These are phyloP conservation scores for Rhinocladiella mackenziei DNA, from an alignment of 2,329 filamentous ascomycete species.

Conservation along the genomic window DNA sequence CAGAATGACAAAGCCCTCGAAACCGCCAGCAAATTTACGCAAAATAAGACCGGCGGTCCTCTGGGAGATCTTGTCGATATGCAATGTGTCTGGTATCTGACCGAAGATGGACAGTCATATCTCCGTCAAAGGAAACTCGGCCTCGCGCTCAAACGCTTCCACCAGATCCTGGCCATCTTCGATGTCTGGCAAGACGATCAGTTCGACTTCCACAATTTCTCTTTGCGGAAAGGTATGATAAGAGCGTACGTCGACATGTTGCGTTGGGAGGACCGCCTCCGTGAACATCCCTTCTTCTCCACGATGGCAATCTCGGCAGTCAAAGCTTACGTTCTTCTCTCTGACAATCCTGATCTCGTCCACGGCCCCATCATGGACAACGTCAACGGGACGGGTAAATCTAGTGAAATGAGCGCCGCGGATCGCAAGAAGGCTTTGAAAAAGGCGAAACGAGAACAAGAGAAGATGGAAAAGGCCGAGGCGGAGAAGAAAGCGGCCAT, in stretches of 20 bases:
- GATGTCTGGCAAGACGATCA: constrained; percentile 98
- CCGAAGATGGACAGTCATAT: constrained; percentile 89
- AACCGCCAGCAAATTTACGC: constrained; percentile 90
- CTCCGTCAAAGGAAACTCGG: constrained; percentile 75
- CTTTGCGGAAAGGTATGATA: constrained; percentile 92
- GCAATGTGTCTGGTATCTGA: constrained; percentile 97
- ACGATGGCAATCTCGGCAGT: constrained; percentile 78
- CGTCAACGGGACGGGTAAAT: constrained; percentile 49
- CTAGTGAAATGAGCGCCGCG: constrained; percentile 49
- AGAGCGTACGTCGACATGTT: constrained; percentile 95
- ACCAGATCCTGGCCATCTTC: constrained; percentile 84
- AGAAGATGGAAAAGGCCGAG: constrained; percentile 70
- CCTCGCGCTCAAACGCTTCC: constrained; percentile 87
- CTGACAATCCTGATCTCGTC: constrained; percentile 66
- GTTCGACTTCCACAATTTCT: constrained; percentile 98
- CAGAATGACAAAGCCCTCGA: constrained; percentile 80
- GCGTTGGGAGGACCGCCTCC: constrained; percentile 86
- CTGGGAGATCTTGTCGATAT: constrained; percentile 91
- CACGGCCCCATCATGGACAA: constrained; percentile 60
- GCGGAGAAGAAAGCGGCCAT: constrained; percentile 82
- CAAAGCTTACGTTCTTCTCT: constrained; percentile 71
- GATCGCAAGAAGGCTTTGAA: constrained; percentile 84
- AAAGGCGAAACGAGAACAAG: constrained; percentile 80
- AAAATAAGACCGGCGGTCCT: constrained; percentile 85
- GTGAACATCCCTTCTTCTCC: constrained; percentile 90